Base-by-base conservation (phyloP, 805 yeast genomes). In the Jamesozyma spencerorum region DNA sequence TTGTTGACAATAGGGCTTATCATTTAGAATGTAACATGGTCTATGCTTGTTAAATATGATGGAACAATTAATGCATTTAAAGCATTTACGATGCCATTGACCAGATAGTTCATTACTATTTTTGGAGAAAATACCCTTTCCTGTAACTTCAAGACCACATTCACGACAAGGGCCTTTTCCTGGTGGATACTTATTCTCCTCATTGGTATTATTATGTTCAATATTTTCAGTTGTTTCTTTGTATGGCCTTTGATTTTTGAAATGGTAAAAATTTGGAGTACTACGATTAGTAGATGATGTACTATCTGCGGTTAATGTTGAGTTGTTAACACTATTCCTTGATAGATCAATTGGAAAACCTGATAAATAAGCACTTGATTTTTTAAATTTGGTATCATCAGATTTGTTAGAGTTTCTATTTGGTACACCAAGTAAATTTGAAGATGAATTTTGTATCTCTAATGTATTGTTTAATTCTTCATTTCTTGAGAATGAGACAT, bases 71-170 rank as follows among this genome's bases (percentile, higher is more conserved):
- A 70, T 63, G 66, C 98, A 90, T 12, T 66, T 65, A 68, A 90
- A 88, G 58, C 98, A 90, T 14, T 69, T 63, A 31, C 94, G 71
- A 57, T 90, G 98, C 97, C 97, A 90, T 58, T 87, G 90, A 0
- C 97, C 97, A 1, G 86, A 74, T 36, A 84, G 65, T 54, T 81
- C 87, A 18, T 31, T 36, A 4, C 34, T 36, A 12, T 34, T 19
- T 29, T 37, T 34, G 5, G 37, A 32, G 18, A 27, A 38, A 5
- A 33, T 34, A 24, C 33, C 33, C 27, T 38, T 38, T 3, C 29
- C 41, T 4, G 28, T 47, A 24, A 88, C 78, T 13, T 62, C 68
- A 34, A 59, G 44, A 6, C 62, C 59, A 64, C 97, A 90, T 26
- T 72, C 69, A 43, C 97, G 76, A 58, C 97, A 90, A 8, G 87